A percentile compares a stretch with the other conserved stretches of the same genome.
phyloP scores from a whole-genome alignment of 331 rosid species.

The Malus hybrid region DNA sequence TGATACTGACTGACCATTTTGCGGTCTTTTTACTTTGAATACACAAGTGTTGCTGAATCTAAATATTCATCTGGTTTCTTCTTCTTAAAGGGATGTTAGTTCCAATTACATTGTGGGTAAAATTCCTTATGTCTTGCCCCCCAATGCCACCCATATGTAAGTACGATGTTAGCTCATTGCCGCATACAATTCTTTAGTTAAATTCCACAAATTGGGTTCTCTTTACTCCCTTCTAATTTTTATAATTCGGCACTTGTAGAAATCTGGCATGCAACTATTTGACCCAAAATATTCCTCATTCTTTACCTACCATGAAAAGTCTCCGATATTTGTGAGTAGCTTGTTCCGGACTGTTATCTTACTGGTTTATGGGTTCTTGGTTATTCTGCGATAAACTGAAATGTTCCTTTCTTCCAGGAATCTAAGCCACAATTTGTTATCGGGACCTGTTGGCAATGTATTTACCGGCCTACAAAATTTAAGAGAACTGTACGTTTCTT shows the following conservation, averaged over 20 bases:
- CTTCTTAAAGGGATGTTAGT: slow-evolving; percentile 59
- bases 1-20: neutral
- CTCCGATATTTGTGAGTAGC: slow-evolving; percentile 51
- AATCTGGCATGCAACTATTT: slow-evolving; percentile 69
- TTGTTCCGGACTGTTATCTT: neutral
- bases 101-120: slow-evolving; percentile 54
- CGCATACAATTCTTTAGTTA: neutral
- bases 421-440: slow-evolving; percentile 70
- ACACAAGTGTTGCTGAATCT: neutral
- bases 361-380: neutral
- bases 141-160: slow-evolving; percentile 74
- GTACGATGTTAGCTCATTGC: slow-evolving; percentile 3
- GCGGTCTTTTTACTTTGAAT: neutral
- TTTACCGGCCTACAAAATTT: slow-evolving; percentile 56
- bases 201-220: neutral
- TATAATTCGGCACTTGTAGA: slow-evolving; percentile 23
- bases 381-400: slow-evolving; percentile 8
- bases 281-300: slow-evolving; percentile 46
- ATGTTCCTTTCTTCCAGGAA: slow-evolving; percentile 43
- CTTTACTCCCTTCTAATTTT: neutral
- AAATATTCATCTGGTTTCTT: slow-evolving; percentile 17
- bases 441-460: slow-evolving; percentile 74
- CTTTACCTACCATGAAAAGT: slow-evolving; percentile 53
- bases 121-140: slow-evolving; percentile 62
- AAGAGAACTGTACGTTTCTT: slow-evolving; percentile 60